Conservation (phyloP, 139 green algal genomes). For the Chlamydomonas sphaeroides region DNA sequence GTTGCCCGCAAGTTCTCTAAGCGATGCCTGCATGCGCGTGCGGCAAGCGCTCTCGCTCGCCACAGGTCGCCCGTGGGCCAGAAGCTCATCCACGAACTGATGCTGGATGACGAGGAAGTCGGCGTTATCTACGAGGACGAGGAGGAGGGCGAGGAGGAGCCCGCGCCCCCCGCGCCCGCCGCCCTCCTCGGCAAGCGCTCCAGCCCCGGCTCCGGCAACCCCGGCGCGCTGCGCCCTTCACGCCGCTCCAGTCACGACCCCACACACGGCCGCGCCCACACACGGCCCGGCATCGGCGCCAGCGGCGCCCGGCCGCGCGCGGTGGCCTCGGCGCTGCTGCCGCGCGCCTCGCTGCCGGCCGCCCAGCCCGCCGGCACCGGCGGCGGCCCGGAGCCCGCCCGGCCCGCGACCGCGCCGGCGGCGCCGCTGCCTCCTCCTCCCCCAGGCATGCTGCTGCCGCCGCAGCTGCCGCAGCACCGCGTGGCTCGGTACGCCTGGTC, state of each 20-base stretch:
- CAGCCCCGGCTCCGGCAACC: neutral
- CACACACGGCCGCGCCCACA: neutral
- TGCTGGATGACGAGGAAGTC: slow-evolving; percentile 5
- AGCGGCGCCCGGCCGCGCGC: neutral
- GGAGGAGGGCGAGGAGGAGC: neutral
- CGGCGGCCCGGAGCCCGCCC: neutral
- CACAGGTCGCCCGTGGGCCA: slow-evolving; percentile 14
- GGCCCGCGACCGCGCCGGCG: slow-evolving; percentile 3
- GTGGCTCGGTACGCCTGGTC: too few relatives aligned
- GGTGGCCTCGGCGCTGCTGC: neutral
- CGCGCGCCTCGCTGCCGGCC: neutral
- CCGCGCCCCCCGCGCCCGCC: neutral
- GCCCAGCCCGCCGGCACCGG: too few relatives aligned
- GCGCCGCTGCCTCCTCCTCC: neutral
- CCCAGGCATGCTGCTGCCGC: neutral
- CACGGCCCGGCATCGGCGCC: neutral
- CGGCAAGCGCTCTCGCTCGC: neutral
- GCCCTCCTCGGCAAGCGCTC: neutral
- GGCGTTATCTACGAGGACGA: neutral
- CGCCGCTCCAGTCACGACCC: neutral
- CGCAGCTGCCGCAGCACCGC: neutral
- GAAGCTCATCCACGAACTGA: slow-evolving; percentile 20
- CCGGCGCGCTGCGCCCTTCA: neutral
- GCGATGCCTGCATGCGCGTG: neutral
- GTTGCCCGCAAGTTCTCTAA: too few relatives aligned